Base-by-base conservation (phyloP, 1,139 yeast species). In the Nakaseomyces uthaithaninus region DNA sequence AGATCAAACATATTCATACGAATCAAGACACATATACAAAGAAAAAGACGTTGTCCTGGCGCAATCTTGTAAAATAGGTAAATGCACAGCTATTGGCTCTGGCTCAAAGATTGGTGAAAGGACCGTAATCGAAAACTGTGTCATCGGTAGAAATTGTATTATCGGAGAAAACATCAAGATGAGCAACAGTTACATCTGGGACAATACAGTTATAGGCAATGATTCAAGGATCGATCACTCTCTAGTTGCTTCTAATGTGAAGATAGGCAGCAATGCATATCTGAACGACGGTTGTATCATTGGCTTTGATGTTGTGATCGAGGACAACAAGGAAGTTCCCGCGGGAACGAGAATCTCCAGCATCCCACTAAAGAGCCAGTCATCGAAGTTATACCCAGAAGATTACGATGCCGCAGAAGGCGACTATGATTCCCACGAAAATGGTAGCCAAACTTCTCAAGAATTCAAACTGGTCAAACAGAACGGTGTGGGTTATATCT, bases 151-250 rank as follows among this genome's bases (percentile, higher is more conserved):
- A 51, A 73, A 81, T 48, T 89, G 96, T 63, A 70, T 65, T 42
- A 85, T 91, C 53, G 97, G 97, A 18, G 72, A 77, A 42, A 79
- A 83, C 53, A 94, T 82, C 23, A 59, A 50, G 2, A 75, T 91
- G 41, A 71, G 66, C 37, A 80, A 84, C 53, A 77, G 95, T 17
- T 89, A 83, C 55, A 72, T 91, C 35, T 91, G 96, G 95, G 94
- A 86, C 50, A 74, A 81, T 50, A 80, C 83, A 1, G 63, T 67
- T 1, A 76, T 93, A 47, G 86, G 74, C 42, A 93, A 86, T 56
- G 71, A 76, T 37, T 69, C 75, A 12, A 62, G 59, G 1, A 63
- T 91, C 16, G 67, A 66, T 35, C 74, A 75, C 49, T 69, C 93
- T 0, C 78, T 91, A 30, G 70, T 91, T 27, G 95, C 94, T 2